Evolutionary conservation across 2,329 filamentous ascomycete genomes (phyloP), one percentile per base, ranked within the genome.

Genomic region (Fusarium foetens): DNA sequence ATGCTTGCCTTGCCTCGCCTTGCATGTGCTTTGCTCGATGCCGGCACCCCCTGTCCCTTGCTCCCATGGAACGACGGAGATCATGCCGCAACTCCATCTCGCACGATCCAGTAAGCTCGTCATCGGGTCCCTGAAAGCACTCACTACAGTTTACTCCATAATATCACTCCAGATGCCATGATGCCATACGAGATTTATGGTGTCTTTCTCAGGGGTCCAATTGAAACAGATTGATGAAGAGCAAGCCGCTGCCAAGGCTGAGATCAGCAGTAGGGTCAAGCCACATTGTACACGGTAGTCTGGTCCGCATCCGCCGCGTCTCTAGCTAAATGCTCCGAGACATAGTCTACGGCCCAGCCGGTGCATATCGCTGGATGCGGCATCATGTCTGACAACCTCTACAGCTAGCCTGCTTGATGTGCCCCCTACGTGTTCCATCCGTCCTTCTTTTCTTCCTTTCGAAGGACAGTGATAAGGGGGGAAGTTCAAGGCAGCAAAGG

Each of bases 201-300:
- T 7, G 49, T 31, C 43, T 21, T 38, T 49, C 27, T 8, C 27
- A 57, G 39, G 41, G 54, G 23, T 46, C 49, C 33, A 51, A 46
- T n/a, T n/a, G 41, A 41, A 63, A 41, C 25, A 38, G 33, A 19
- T 53, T 21, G 64, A 65, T 57, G 33, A 45, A 61, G 43, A 46
- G 43, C 51, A 57, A 55, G 57, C 63, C 45, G n/a, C 59, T 51
- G 60, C 70, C 72, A 71, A 76, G 74, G 59, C 67, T 66, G 60
- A 58, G 67, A 73, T 72, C 67, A 63, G 51, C 72, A 58, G 31
- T 41, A 57, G 57, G 46, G 41, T 59, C 68, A 69, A 71, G 74
- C 69, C 71, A 68, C 63, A 68, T 42, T 42, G 27, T 19, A 39
- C 31, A 23, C 58, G 73, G 51, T 36, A 42, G 35, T 67, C 27